Conservation (phyloP, 495 filamentous ascomycete genomes). For the Schizothecium vesticola region DNA sequence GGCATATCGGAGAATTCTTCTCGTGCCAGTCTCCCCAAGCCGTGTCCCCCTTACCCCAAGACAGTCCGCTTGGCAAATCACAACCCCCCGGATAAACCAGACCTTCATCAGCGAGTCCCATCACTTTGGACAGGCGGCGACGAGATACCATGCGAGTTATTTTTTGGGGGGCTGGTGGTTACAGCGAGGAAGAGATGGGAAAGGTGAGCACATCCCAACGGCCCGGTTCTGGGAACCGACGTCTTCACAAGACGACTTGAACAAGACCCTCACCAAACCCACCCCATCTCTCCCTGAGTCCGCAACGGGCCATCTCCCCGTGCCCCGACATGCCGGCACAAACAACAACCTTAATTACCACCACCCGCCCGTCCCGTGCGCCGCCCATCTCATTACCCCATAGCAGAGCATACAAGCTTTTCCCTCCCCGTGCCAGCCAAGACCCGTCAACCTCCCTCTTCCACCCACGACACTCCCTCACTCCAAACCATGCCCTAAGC, state of each 20-base stretch:
- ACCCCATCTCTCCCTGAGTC: no score
- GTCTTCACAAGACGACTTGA: background rate
- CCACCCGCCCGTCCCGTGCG: background rate
- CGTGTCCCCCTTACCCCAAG: background rate
- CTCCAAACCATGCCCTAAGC: background rate
- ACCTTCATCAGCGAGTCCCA: background rate
- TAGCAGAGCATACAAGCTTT: background rate
- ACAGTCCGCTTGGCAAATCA: conserved; percentile 4
- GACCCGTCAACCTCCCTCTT: background rate
- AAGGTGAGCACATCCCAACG: background rate
- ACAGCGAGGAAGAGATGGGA: background rate
- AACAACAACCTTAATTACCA: background rate
- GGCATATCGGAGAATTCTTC: conserved; percentile 11
- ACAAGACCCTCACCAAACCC: no score
- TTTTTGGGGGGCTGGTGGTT: background rate
- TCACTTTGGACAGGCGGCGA: background rate
- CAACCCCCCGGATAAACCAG: background rate
- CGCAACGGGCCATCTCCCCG: background rate
- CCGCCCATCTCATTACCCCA: background rate
- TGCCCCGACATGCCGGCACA: background rate
- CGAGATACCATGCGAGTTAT: background rate
- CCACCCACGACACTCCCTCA: no score
- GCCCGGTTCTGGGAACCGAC: background rate
- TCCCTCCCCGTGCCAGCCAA: conserved; percentile 1
- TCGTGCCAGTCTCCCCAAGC: background rate